Percentiles rank a stretch among this genome's conserved stretches.
Evolutionary conservation across 495 filamentous ascomycete species (phyloP).

Genomic region (Tirmania nivea): DNA sequence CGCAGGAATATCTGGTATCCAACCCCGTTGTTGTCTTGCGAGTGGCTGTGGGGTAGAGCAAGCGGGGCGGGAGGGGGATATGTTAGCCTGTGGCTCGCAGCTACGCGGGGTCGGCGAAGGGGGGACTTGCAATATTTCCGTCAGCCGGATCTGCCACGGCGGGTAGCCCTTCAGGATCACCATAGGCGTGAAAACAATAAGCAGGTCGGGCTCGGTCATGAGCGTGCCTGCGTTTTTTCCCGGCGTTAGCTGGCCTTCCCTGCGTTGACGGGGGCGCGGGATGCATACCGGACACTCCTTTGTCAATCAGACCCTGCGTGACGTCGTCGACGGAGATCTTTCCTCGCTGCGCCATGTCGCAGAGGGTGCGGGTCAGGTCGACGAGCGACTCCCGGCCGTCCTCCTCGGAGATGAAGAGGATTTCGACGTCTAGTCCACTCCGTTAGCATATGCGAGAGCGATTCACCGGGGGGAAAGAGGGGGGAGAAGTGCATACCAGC

Average conservation of each 20-base stretch:
- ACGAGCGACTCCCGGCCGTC: slow-evolving; percentile 86
- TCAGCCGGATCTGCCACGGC: slow-evolving; percentile 84
- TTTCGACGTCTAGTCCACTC: slow-evolving; percentile 31
- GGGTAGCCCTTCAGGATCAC: slow-evolving; percentile 78
- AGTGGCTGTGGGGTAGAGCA: not conserved
- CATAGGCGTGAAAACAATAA: slow-evolving; percentile 63
- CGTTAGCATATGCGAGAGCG: slow-evolving; percentile 1
- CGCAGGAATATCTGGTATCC: slow-evolving; percentile 85
- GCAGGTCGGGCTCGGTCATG: slow-evolving; percentile 67
- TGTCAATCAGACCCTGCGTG: slow-evolving; percentile 66
- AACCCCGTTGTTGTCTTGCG: slow-evolving; percentile 45
- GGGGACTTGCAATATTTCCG: slow-evolving; percentile 52
- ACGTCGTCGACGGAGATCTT: slow-evolving; percentile 65
- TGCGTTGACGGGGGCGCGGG: not conserved
- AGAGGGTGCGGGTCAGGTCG: slow-evolving; percentile 81
- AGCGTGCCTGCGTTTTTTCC: slow-evolving; percentile 32
- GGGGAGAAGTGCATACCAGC: slow-evolving; percentile 2
- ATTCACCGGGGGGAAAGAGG: slow-evolving; percentile 13
- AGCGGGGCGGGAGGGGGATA: slow-evolving; percentile 6
- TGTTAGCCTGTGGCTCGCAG: too few relatives aligned
- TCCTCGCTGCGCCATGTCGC: slow-evolving; percentile 79
- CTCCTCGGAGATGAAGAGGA: slow-evolving; percentile 72
- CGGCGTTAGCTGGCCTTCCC: not conserved
- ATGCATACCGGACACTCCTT: slow-evolving; percentile 46
- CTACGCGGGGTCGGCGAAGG: not conserved